Conservation (phyloP, 148 eudicot genomes). For the Beta vulgaris region DNA sequence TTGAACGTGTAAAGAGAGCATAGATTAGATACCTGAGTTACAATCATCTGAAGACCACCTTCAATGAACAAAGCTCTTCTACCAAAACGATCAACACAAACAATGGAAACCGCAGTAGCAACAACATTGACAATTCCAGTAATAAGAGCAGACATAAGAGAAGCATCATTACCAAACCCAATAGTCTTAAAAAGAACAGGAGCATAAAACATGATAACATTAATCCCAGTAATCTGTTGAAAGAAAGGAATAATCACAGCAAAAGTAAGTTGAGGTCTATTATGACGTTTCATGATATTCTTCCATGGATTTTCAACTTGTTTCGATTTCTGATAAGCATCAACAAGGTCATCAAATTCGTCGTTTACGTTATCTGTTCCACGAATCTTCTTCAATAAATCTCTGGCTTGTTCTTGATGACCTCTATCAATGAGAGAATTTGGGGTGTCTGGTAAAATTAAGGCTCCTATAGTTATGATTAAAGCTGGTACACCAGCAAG, state of each 20-base stretch:
- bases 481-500: constrained; percentile 34
- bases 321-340: constrained; percentile 25
- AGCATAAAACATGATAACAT: constrained; percentile 43
- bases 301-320: constrained; percentile 32
- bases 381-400: constrained; percentile 28
- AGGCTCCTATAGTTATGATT: constrained; percentile 25
- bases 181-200: constrained; percentile 41
- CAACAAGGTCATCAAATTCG: constrained; percentile 36
- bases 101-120: constrained; percentile 28
- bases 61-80: constrained; percentile 30
- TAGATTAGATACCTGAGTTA: constrained; percentile 29
- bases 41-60: constrained; percentile 40
- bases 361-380: constrained; percentile 29
- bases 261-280: constrained; percentile 37
- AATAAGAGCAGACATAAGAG: constrained; percentile 37
- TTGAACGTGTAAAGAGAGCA: too few species aligned
- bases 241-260: constrained; percentile 33
- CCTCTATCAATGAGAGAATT: constrained; percentile 38
- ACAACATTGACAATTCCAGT: constrained; percentile 27
- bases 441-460: constrained; percentile 38
- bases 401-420: constrained; percentile 15
- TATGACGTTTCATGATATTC: constrained; percentile 8
- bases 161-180: constrained; percentile 33
- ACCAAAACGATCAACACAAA: constrained; percentile 30
- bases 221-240: constrained; percentile 44